phyloP scores from a whole-genome alignment of 257 asterid genomes.

The Salvia splendens region DNA sequence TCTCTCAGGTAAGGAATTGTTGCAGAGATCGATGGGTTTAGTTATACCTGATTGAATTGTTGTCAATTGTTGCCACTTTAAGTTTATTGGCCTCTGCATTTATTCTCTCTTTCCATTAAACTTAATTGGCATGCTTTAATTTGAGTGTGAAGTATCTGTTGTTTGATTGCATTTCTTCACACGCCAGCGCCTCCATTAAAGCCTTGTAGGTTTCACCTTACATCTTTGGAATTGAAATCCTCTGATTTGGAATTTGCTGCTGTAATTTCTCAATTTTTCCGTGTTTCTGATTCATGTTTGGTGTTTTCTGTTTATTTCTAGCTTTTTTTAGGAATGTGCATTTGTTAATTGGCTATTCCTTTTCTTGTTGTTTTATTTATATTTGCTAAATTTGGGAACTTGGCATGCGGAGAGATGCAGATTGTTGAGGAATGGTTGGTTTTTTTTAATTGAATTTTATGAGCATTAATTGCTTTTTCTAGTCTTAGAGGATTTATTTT shows the following conservation, averaged over 20 bases:
- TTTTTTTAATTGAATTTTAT: constrained; percentile 34
- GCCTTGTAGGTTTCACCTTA: constrained; percentile 39
- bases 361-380: constrained; percentile 23
- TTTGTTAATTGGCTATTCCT: constrained; percentile 23
- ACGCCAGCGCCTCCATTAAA: constrained; percentile 41
- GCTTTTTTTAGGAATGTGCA: constrained; percentile 33
- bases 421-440: constrained; percentile 21
- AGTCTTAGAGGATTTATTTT: constrained; percentile 11
- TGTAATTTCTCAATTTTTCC: constrained; percentile 24
- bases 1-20: constrained; percentile 38
- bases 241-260: constrained; percentile 36
- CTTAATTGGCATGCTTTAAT: constrained; percentile 34
- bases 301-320: constrained; percentile 21
- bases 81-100: constrained; percentile 17
- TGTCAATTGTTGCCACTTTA: background rate
- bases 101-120: background rate
- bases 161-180: constrained; percentile 46
- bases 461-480: constrained; percentile 41
- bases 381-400: constrained; percentile 32
- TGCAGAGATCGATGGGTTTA: constrained; percentile 55
- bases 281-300: constrained; percentile 25
- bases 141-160: constrained; percentile 34
- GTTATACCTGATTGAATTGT: constrained; percentile 32
- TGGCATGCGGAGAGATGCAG: constrained; percentile 25
- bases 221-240: constrained; percentile 48